phyloP scores from a whole-genome alignment of 1,284 basidiomycete genomes.

The Schizophyllum amplum region DNA sequence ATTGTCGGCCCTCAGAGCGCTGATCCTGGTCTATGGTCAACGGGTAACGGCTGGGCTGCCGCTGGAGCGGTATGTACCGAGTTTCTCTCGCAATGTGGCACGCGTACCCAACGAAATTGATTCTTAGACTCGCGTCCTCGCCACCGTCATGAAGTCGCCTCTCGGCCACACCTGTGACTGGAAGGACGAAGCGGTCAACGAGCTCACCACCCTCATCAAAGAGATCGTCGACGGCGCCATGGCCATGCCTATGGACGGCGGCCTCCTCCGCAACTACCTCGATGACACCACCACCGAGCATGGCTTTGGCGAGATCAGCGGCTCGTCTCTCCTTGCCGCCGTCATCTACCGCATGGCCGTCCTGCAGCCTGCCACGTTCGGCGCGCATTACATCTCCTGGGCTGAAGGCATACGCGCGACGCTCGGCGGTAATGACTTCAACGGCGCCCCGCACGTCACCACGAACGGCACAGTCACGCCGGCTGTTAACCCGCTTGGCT shows the following conservation, averaged over 20 bases:
- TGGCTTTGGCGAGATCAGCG: slow-evolving; percentile 35
- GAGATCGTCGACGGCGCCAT: slow-evolving; percentile 43
- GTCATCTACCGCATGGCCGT: slow-evolving; percentile 33
- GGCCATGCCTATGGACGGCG: slow-evolving; percentile 20
- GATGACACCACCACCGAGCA: slow-evolving; percentile 24
- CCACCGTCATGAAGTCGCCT: slow-evolving; percentile 34
- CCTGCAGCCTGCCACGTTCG: slow-evolving; percentile 6
- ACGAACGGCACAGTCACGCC: slow-evolving; percentile 27
- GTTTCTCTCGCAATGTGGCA: neutral
- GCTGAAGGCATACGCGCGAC: slow-evolving; percentile 8
- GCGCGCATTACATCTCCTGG: slow-evolving; percentile 8
- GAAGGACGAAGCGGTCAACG: slow-evolving; percentile 19
- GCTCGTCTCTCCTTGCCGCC: slow-evolving; percentile 32
- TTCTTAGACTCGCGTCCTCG: slow-evolving; percentile 30
- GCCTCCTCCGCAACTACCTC: slow-evolving; percentile 32
- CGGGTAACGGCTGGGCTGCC: slow-evolving; percentile 35
- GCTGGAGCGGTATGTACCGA: slow-evolving; percentile 21
- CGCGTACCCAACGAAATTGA: neutral
- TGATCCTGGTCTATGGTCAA: slow-evolving; percentile 49
- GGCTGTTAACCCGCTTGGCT: slow-evolving; percentile 32
- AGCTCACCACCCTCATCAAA: slow-evolving; percentile 32
- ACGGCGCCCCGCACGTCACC: slow-evolving; percentile 20
- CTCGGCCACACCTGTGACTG: slow-evolving; percentile 19
- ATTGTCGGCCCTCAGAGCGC: slow-evolving; percentile 34
- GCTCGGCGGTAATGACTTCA: slow-evolving; percentile 4